Base-by-base conservation (phyloP, 192 early-diverging fungal species). In the Linnemannia elongata region DNA sequence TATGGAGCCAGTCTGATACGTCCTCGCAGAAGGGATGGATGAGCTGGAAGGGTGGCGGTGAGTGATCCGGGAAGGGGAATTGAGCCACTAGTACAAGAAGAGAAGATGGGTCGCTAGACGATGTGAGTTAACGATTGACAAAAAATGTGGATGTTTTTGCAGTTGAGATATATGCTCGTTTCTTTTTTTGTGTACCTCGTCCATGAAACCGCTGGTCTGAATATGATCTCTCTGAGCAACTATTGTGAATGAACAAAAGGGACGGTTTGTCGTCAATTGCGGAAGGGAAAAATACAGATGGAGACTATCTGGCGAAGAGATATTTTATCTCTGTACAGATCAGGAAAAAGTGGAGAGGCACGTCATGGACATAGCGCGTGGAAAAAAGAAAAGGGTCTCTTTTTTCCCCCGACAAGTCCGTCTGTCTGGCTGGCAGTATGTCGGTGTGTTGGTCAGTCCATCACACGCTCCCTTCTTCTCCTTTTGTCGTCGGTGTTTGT, bases 61-160 rank as follows among this genome's bases (percentile, higher is more conserved):
- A 88, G 75, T 94, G 93, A 54, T 94, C 93, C 3, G 82, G 78
- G 57, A 94, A 92, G 2, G 92, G 88, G 75, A 90, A 93, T 30
- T 88, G 80, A 0, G 89, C 80, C 57, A 91, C 90, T 89, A 33
- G 42, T n/a, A 52, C 22, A 8, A 15, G 4, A 57, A 72, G 1
- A 12, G 47, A 54, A 55, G 18, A 42, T 36, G n/a, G 9, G 36
- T 8, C 22, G 30, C 24, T 73, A 30, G 27, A 24, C 9, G 4
- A 10, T 71, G 72, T 44, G 27, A 18, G 41, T 47, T 49, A 17
- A 30, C 22, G 4, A 42, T 8, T 44, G 60, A 41, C 36, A 54
- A 17, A 12, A 17, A 20, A 20, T 68, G 30, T 45, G 44, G 15
- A 45, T 68, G 24, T n/a, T 33, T 55, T 68, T 63, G 35, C 12